Percentiles rank a stretch among this genome's conserved stretches.
phyloP scores from a whole-genome alignment of 75 land plant genomes.

The Picea sitchensis region DNA sequence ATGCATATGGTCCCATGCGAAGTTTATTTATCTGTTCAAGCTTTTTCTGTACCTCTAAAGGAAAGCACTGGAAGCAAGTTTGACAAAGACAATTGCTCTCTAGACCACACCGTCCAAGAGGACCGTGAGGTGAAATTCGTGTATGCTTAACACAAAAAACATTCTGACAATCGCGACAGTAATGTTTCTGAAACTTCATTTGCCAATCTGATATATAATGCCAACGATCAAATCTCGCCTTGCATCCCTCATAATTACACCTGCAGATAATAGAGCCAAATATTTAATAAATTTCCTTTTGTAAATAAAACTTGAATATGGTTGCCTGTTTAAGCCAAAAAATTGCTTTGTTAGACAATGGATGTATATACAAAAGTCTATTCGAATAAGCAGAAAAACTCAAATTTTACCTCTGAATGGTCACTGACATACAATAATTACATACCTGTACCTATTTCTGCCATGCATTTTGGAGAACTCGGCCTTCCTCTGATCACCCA shows the following conservation, averaged over 20 bases:
- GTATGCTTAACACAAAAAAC: slow-evolving; percentile 44
- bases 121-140: slow-evolving; percentile 35
- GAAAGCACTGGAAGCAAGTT: slow-evolving; percentile 17
- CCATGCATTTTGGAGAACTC: not conserved
- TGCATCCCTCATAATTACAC: slow-evolving; percentile 37
- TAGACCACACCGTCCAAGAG: slow-evolving; percentile 33
- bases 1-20: slow-evolving; percentile 30
- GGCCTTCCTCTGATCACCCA: not conserved
- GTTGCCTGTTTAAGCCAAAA: not conserved
- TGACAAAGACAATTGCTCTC: slow-evolving; percentile 30
- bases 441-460: slow-evolving; percentile 1
- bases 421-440: not conserved
- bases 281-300: not conserved
- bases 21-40: slow-evolving; percentile 30
- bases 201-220: slow-evolving; percentile 26
- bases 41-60: slow-evolving; percentile 18
- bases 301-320: not conserved
- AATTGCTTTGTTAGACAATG: not conserved
- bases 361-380: not conserved
- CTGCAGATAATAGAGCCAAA: slow-evolving; percentile 18
- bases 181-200: slow-evolving; percentile 34
- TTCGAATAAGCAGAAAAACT: not conserved
- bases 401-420: not conserved
- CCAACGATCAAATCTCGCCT: slow-evolving; percentile 36
- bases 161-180: slow-evolving; percentile 38